phyloP scores from a whole-genome alignment of 2,329 filamentous ascomycete species.

The Aphanoascus verrucosus region DNA sequence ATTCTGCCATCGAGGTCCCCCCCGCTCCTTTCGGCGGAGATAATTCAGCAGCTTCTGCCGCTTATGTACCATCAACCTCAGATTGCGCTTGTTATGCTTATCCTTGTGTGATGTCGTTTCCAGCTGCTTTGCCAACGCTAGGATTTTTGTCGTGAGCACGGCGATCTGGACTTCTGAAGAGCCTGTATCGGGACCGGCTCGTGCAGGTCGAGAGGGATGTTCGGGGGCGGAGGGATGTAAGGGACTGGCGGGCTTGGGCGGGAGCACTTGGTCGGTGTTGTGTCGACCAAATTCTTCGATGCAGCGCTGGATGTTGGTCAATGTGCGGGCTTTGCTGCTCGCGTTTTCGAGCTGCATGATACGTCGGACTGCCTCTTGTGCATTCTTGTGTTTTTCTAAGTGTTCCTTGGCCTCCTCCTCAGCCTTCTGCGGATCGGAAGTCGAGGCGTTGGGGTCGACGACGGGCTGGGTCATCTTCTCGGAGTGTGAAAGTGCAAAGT shows the following conservation, averaged over 20 bases:
- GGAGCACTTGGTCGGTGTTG: constrained; percentile 63
- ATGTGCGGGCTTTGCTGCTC: constrained; percentile 64
- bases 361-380: constrained; percentile 62
- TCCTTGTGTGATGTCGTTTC: constrained; percentile 66
- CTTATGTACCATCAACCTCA: constrained; percentile 74
- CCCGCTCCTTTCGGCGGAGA: constrained; percentile 77
- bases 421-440: constrained; percentile 31
- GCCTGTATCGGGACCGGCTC: constrained; percentile 85
- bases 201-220: constrained; percentile 36
- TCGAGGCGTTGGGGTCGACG: constrained; percentile 22
- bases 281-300: constrained; percentile 84
- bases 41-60: constrained; percentile 83
- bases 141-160: constrained; percentile 88
- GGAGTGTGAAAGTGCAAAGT: constrained; percentile 55
- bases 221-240: constrained; percentile 32
- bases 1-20: constrained; percentile 80
- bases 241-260: constrained; percentile 44
- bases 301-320: constrained; percentile 74
- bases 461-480: constrained; percentile 47
- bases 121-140: constrained; percentile 62
- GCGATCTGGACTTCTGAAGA: constrained; percentile 96
- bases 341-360: constrained; percentile 70
- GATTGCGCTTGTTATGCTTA: constrained; percentile 86
- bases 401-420: constrained; percentile 37
- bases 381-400: constrained; percentile 51